A percentile compares a stretch with the other conserved stretches of the same genome.
phyloP scores from a whole-genome alignment of 1,139 yeast species.

The Taiozyma sp. region DNA sequence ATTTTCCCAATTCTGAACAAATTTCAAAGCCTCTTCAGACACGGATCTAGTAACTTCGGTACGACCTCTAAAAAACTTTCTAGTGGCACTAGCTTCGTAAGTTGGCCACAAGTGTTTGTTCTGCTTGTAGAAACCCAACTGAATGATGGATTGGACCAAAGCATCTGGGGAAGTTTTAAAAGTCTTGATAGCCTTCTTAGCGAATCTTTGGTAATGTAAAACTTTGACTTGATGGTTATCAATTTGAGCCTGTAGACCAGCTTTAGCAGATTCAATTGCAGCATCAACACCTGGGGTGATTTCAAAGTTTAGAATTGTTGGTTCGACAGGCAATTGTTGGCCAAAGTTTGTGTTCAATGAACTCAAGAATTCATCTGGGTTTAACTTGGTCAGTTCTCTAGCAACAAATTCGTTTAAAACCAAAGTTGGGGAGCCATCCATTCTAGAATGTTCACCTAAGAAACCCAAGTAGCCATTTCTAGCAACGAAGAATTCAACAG shows the following conservation, averaged over 20 bases:
- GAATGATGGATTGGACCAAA: constrained; percentile 70
- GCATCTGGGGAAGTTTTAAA: constrained; percentile 77
- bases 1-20: constrained; percentile 75
- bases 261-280: constrained; percentile 53
- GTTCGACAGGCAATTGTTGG: constrained; percentile 26
- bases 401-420: constrained; percentile 78
- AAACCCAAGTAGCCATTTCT: constrained; percentile 89
- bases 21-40: constrained; percentile 65
- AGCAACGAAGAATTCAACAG: constrained; percentile 77
- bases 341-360: constrained; percentile 23
- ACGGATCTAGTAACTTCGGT: constrained; percentile 96
- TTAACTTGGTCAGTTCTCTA: constrained; percentile 46
- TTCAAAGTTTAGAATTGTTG: constrained; percentile 38
- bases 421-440: constrained; percentile 98
- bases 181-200: constrained; percentile 64
- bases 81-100: constrained; percentile 93
- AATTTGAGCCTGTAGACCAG: constrained; percentile 46
- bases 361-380: constrained; percentile 31
- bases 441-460: constrained; percentile 93
- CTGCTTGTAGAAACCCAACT: constrained; percentile 74
- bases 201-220: constrained; percentile 70
- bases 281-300: constrained; percentile 46
- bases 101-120: constrained; percentile 85
- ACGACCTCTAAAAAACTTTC: constrained; percentile 85
- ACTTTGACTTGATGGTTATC: constrained; percentile 55